Evolutionary conservation across 2,329 filamentous ascomycete genomes (phyloP).

Genomic region (Metarhizium sp.): DNA sequence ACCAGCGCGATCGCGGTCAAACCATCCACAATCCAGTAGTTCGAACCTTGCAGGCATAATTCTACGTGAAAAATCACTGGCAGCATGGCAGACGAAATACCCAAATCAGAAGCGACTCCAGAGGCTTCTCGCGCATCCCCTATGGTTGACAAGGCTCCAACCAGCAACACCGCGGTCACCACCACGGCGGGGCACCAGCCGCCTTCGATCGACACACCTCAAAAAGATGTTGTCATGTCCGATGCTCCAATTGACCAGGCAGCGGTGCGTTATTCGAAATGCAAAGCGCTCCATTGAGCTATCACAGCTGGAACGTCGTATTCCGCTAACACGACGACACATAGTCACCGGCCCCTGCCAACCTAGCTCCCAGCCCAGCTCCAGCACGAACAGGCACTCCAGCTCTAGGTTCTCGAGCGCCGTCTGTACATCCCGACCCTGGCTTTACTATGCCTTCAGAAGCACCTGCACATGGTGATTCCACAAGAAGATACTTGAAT

Average conservation of each 20-base stretch:
- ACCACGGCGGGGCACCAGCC: slow-evolving; percentile 6
- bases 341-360: slow-evolving; percentile 27
- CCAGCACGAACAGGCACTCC: slow-evolving; percentile 40
- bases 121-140: slow-evolving; percentile 14
- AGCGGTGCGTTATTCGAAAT: slow-evolving; percentile 22
- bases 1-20: neutral
- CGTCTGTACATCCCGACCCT: slow-evolving; percentile 47
- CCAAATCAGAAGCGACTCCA: slow-evolving; percentile 10
- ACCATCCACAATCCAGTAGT: neutral
- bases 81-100: slow-evolving; percentile 21
- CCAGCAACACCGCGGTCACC: slow-evolving; percentile 10
- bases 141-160: slow-evolving; percentile 12
- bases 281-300: neutral
- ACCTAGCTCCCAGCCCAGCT: slow-evolving; percentile 30
- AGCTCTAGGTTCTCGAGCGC: slow-evolving; percentile 41
- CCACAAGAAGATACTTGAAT: slow-evolving; percentile 62
- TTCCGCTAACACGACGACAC: neutral
- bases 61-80: neutral
- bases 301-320: neutral
- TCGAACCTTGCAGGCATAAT: neutral
- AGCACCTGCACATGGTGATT: slow-evolving; percentile 55
- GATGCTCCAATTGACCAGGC: slow-evolving; percentile 32
- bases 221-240: slow-evolving; percentile 33
- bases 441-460: slow-evolving; percentile 47
- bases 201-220: slow-evolving; percentile 13